A percentile compares a stretch with the other conserved stretches of the same genome.
Conservation (phyloP, 83 land plant genomes). For the Thuja plicata region DNA sequence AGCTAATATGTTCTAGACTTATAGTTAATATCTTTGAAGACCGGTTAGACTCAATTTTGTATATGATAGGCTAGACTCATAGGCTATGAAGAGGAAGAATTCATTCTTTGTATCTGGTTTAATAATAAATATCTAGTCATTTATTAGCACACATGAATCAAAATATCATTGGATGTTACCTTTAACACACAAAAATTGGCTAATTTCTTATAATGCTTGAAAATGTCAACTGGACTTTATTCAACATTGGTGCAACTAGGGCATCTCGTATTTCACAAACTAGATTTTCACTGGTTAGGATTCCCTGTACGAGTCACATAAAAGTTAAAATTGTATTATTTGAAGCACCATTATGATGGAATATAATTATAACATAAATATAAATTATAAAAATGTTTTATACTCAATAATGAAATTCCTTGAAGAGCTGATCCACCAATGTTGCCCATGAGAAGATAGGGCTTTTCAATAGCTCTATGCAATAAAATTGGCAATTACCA, state of each 20-base stretch:
- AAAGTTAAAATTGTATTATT: no score
- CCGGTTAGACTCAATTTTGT: background rate
- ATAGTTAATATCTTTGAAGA: background rate
- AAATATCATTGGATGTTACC: background rate
- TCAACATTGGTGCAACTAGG: background rate
- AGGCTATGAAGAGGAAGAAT: background rate
- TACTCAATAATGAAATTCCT: no score
- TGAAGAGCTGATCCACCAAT: no score
- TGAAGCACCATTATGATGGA: background rate
- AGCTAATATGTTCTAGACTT: background rate
- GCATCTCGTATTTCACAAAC: background rate
- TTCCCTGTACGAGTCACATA: background rate
- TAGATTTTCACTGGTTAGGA: no score
- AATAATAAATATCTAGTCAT: background rate
- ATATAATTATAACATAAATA: no score
- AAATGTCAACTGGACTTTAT: background rate
- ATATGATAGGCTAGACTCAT: background rate
- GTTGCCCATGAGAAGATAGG: no score
- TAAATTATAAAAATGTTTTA: no score
- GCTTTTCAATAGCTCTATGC: no score
- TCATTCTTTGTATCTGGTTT: background rate
- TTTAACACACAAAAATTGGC: background rate
- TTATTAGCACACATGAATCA: background rate
- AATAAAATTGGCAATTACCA: no score
- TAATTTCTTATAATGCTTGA: background rate